A percentile compares a stretch with the other conserved stretches of the same genome.
These are phyloP conservation scores for Phytophthora tubulina DNA, from an alignment of 352 stramenopile species.

Conservation along the genomic window DNA sequence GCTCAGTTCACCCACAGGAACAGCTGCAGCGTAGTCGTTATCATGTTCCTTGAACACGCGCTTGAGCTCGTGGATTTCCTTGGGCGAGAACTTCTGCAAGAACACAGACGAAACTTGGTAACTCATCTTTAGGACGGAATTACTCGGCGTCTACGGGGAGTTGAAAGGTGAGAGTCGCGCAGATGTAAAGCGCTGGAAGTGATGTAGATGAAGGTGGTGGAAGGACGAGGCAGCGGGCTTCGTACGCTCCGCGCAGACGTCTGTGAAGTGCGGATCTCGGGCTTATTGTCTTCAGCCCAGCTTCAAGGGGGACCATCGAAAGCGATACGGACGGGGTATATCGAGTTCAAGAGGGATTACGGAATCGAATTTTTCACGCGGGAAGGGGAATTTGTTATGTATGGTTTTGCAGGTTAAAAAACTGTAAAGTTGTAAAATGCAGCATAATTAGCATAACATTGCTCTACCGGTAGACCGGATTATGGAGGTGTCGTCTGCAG, in stretches of 20 bases:
- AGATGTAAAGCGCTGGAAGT: neutral
- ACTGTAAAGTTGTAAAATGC: too few species aligned
- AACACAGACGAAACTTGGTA: constrained; percentile 88
- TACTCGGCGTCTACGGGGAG: neutral
- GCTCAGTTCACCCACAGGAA: constrained; percentile 58
- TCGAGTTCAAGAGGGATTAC: constrained; percentile 16
- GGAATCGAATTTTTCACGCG: constrained; percentile 11
- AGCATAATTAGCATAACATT: too few species aligned
- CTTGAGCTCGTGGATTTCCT: constrained; percentile 90
- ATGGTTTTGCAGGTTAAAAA: too few species aligned
- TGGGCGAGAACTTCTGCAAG: constrained; percentile 88
- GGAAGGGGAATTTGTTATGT: neutral
- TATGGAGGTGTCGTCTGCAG: too few species aligned
- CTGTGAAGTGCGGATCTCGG: constrained; percentile 9
- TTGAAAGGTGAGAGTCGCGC: neutral
- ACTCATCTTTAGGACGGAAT: constrained; percentile 60
- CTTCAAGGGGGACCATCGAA: constrained; percentile 31
- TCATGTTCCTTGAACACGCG: constrained; percentile 89
- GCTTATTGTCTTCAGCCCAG: constrained; percentile 5
- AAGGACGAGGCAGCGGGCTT: neutral
- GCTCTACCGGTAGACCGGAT: too few species aligned
- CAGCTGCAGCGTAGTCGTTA: constrained; percentile 68
- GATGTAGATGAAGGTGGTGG: neutral
- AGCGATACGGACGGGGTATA: constrained; percentile 4
- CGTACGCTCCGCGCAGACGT: neutral